These are phyloP conservation scores for Kurtzmaniella cleridarum DNA, from an alignment of 805 yeast species.

Conservation along the genomic window DNA sequence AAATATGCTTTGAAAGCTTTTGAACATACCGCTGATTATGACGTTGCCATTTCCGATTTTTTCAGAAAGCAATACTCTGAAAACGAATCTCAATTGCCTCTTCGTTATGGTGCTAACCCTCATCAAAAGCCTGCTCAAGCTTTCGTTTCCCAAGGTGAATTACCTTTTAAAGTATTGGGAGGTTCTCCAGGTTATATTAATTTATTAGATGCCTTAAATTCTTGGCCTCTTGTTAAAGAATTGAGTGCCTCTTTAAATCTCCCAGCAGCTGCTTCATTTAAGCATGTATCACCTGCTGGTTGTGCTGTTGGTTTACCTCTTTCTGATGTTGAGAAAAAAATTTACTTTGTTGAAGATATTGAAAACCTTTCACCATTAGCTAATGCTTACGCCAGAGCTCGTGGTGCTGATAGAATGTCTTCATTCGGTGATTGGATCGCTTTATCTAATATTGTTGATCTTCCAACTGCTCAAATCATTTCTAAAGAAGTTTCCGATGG, in stretches of 20 bases:
- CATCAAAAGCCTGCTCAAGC: constrained; percentile 99
- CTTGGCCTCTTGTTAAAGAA: constrained; percentile 98
- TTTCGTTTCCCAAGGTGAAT: constrained; percentile 74
- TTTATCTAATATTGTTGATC: constrained; percentile 90
- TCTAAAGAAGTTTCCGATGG: constrained; percentile 98
- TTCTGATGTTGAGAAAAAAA: constrained; percentile 84
- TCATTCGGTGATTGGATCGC: constrained; percentile 99
- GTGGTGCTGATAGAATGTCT: constrained; percentile 99
- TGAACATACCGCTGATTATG: constrained; percentile 98
- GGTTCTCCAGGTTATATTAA: constrained; percentile 99
- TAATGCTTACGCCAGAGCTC: constrained; percentile 97
- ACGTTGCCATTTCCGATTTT: constrained; percentile 90
- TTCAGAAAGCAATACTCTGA: constrained; percentile 97
- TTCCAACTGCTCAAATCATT: constrained; percentile 94
- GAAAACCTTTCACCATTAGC: constrained; percentile 96
- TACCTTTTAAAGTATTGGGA: constrained; percentile 88
- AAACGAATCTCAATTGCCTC: constrained; percentile 80
- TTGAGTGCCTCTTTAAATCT: constrained; percentile 87
- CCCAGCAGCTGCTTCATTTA: constrained; percentile 98
- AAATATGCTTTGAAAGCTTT: constrained; percentile 91
- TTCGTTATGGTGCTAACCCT: constrained; percentile 98
- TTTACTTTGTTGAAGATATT: constrained; percentile 91
- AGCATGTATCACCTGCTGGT: constrained; percentile 99
- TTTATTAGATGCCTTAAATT: constrained; percentile 91
- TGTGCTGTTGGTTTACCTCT: constrained; percentile 96